Conservation (phyloP, 148 eudicot species). For the Selenicereus undatus region DNA sequence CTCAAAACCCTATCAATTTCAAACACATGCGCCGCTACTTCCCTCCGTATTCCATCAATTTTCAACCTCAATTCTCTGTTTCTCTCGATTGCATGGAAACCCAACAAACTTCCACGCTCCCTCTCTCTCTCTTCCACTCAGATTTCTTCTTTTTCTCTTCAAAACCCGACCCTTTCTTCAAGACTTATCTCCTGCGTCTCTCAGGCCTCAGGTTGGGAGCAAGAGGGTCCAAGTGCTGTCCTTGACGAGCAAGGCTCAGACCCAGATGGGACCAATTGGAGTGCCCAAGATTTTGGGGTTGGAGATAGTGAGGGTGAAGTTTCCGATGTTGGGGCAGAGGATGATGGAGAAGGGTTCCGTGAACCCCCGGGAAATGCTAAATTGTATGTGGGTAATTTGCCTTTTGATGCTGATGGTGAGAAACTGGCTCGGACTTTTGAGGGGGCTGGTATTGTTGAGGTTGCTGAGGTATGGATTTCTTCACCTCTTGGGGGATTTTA, state of each 20-base stretch:
- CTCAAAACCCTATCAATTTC: conserved; percentile 45
- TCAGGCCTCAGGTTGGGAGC: conserved; percentile 47
- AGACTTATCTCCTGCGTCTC: conserved; percentile 31
- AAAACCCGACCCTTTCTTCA: conserved; percentile 26
- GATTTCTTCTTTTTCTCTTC: conserved; percentile 16
- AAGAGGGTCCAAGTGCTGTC: conserved; percentile 34
- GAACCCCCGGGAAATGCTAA: conserved; percentile 67
- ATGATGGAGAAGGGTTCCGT: conserved; percentile 28
- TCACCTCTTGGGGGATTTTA: not conserved
- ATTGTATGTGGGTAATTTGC: conserved; percentile 77
- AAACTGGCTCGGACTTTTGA: conserved; percentile 62
- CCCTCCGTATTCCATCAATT: conserved; percentile 24
- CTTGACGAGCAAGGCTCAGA: conserved; percentile 34
- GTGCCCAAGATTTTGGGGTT: conserved; percentile 5
- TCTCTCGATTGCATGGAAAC: conserved; percentile 39
- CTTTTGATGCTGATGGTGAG: conserved; percentile 70
- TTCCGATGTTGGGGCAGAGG: conserved; percentile 20
- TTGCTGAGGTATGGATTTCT: conserved; percentile 48
- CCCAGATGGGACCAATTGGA: conserved; percentile 4
- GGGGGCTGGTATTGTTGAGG: conserved; percentile 78
- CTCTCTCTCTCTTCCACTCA: conserved; percentile 27
- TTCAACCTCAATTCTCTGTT: conserved; percentile 31
- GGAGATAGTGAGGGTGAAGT: not conserved
- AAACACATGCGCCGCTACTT: conserved; percentile 28
- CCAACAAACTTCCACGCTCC: conserved; percentile 41